Conservation (phyloP, 495 filamentous ascomycete species). For the Tuber umbilicatum region DNA sequence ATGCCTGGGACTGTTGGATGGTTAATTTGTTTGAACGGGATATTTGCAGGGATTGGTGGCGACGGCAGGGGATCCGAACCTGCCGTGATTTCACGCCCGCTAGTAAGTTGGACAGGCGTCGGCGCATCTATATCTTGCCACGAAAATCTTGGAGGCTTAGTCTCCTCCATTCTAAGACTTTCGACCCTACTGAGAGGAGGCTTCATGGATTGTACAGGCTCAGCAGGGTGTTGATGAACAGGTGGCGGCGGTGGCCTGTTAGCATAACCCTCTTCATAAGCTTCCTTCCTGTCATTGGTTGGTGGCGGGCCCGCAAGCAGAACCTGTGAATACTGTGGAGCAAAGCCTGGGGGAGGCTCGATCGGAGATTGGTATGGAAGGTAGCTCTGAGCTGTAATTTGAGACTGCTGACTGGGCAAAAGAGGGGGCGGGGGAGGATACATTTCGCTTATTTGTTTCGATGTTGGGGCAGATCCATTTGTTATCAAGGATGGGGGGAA, state of each 20-base stretch:
- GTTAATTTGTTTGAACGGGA: constrained; percentile 40
- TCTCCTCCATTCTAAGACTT: background rate
- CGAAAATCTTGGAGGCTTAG: constrained; percentile 31
- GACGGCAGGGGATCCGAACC: constrained; percentile 19
- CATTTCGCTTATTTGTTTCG: constrained; percentile 14
- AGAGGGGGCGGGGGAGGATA: constrained; percentile 28
- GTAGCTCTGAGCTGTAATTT: constrained; percentile 34
- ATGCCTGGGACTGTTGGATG: constrained; percentile 44
- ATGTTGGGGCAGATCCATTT: constrained; percentile 11
- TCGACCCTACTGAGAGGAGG: background rate
- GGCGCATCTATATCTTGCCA: constrained; percentile 30
- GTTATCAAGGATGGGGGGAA: constrained; percentile 11
- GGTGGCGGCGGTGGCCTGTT: constrained; percentile 21
- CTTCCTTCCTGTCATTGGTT: constrained; percentile 27
- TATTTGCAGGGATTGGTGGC: constrained; percentile 32
- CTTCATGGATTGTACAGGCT: background rate
- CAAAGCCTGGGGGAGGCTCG: constrained; percentile 37
- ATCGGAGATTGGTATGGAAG: constrained; percentile 32
- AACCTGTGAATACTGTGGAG: constrained; percentile 38
- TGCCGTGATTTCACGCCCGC: constrained; percentile 26
- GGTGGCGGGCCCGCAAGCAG: constrained; percentile 35
- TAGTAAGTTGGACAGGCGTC: constrained; percentile 30
- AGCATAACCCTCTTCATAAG: constrained; percentile 36
- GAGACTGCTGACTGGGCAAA: constrained; percentile 30
- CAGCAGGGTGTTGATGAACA: constrained; percentile 13